A percentile compares a stretch with the other conserved stretches of the same genome.
These are phyloP conservation scores for Berkeleyomyces basicola DNA, from an alignment of 2,329 filamentous ascomycete genomes.

Conservation along the genomic window DNA sequence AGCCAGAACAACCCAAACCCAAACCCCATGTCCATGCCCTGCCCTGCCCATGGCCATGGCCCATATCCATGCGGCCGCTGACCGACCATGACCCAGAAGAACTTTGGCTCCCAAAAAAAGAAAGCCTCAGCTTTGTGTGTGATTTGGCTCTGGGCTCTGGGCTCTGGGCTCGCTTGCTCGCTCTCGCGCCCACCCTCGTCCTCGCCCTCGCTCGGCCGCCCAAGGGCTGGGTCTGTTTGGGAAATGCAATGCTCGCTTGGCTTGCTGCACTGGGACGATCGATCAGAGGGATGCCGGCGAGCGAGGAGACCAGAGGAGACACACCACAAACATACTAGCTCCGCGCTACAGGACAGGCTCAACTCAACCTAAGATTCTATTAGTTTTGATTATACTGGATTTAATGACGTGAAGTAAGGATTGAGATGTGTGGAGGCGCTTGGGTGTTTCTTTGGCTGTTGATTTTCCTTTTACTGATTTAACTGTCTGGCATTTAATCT, in stretches of 20 bases:
- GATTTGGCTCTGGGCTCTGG: not conserved
- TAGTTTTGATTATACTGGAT: not conserved
- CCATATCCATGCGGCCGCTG: not conserved
- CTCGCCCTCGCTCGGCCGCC: not conserved
- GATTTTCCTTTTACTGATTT: not conserved
- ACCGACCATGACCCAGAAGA: not conserved
- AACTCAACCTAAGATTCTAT: too few species aligned
- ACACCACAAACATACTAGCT: too few species aligned
- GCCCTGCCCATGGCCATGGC: not conserved
- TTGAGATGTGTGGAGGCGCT: not conserved
- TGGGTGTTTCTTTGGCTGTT: not conserved
- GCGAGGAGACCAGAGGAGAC: too few species aligned
- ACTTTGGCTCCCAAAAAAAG: not conserved
- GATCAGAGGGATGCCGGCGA: too few species aligned
- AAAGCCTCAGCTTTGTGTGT: not conserved
- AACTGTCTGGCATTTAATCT: not conserved
- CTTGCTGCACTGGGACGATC: too few species aligned
- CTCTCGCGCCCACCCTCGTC: not conserved
- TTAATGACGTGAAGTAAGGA: not conserved
- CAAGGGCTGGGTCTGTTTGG: not conserved
- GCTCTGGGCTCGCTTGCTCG: not conserved
- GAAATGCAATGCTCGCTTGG: too few species aligned
- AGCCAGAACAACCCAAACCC: not conserved
- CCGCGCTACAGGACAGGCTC: too few species aligned
- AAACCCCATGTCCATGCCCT: not conserved